Base-by-base conservation (phyloP, 1,284 basidiomycete genomes). In the Trichosporon sp. region DNA sequence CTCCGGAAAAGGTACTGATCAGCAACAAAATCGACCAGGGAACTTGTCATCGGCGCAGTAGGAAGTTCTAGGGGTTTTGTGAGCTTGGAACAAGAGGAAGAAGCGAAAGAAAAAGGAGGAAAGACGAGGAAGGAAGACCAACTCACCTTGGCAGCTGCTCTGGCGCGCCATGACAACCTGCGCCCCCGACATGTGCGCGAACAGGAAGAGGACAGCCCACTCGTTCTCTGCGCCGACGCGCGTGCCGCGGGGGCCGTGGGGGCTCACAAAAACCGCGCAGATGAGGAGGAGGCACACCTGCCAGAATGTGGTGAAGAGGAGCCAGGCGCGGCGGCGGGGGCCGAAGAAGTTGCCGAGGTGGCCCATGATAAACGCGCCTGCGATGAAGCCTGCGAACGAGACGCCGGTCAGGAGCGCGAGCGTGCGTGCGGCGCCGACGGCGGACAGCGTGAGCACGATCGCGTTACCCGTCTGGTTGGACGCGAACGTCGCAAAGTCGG, bases 391-490 rank as follows among this genome's bases (percentile, higher is more conserved):
- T 13, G 72, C 80, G 8, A 83, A 75, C 1, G 75, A 77, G 9
- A 80, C 72, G 23, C 76, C 78, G 23, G 80, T 81, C 31, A 68
- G 69, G 34, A 80, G 68, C 0, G 74, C 60, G 9, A 81, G 73
- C 64, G 74, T 66, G n/a, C 72, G 65, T 4, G 70, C 67, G 0
- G 75, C 73, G 8, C 78, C 76, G 0, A 81, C 76, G 0, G 77
- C 75, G 0, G 77, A 73, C 47, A 83, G 76, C 15, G 79, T 81
- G n/a, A 83, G 75, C 18, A 83, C 75, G 70, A 83, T 81, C 18
- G 79, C 81, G 72, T 83, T 83, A 35, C 82, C 79, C 2, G 80
- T 80, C 70, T 81, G 81, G 70, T 83, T 83, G 9, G 78, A 80
- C n/a, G 82, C 81, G 44, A 83, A 83, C 5, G 80, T 81, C 8